Evolutionary conservation across 345 rosid species (phyloP).

Genomic region (Cardamine occulta): DNA sequence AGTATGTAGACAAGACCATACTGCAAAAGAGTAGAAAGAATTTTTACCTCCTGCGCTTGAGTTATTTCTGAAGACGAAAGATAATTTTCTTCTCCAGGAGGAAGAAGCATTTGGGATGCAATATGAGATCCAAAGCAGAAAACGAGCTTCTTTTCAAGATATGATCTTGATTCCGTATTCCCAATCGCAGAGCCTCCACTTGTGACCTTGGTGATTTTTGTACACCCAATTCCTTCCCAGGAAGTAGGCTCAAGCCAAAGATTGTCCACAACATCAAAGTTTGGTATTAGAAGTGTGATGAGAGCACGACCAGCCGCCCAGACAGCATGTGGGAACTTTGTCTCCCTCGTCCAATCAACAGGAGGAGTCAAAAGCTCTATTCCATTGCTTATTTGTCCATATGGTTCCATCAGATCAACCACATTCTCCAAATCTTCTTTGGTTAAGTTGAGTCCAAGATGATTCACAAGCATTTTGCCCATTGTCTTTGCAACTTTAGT

Average conservation of each 20-base stretch:
- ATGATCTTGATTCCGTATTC: constrained; percentile 82
- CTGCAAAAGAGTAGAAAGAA: constrained; percentile 21
- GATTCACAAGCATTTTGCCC: constrained; percentile 83
- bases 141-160: constrained; percentile 94
- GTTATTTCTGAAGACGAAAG: constrained; percentile 77
- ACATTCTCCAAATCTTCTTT: constrained; percentile 85
- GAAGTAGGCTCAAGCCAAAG: constrained; percentile 93
- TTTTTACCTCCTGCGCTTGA: constrained; percentile 86
- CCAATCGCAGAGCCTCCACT: constrained; percentile 69
- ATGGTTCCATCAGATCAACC: constrained; percentile 97
- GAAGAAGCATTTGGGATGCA: constrained; percentile 87
- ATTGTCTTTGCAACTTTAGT: constrained; percentile 58
- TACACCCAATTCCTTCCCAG: constrained; percentile 98
- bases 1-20: constrained; percentile 18
- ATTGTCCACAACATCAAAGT: constrained; percentile 79
- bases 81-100: constrained; percentile 80
- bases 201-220: constrained; percentile 77
- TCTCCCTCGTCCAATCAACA: constrained; percentile 85
- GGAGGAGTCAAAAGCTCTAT: constrained; percentile 85
- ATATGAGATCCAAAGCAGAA: constrained; percentile 91
- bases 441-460: constrained; percentile 81
- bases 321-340: constrained; percentile 89
- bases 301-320: constrained; percentile 99
- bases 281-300: constrained; percentile 75
- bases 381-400: constrained; percentile 94